Evolutionary conservation across 306 rosid species (phyloP).

Genomic region (Castanospermum australe): DNA sequence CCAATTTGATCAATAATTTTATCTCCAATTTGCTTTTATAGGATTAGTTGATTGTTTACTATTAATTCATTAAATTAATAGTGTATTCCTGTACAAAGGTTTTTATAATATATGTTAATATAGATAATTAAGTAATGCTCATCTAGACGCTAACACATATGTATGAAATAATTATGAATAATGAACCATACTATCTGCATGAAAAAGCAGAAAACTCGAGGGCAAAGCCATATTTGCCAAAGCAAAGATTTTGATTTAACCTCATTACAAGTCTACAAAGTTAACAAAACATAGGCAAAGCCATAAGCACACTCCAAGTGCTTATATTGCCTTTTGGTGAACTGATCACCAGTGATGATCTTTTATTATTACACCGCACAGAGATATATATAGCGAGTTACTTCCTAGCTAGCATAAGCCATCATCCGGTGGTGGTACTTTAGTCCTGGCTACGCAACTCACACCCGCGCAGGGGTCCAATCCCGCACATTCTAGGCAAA

Average conservation of each 20-base stretch:
- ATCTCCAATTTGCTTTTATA: too few relatives aligned
- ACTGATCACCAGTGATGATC: not conserved
- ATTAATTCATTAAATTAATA: too few relatives aligned
- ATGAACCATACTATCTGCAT: too few relatives aligned
- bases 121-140: too few relatives aligned
- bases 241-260: not conserved
- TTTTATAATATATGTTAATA: too few relatives aligned
- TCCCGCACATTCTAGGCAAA: not conserved
- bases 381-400: not conserved
- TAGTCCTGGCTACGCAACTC: not conserved
- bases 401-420: not conserved
- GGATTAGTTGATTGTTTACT: too few relatives aligned
- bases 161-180: too few relatives aligned
- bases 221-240: not conserved
- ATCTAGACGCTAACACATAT: too few relatives aligned
- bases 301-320: not conserved
- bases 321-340: not conserved
- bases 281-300: not conserved
- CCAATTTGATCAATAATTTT: too few relatives aligned
- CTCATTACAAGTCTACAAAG: not conserved
- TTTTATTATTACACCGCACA: not conserved
- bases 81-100: too few relatives aligned
- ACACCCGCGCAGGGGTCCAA: not conserved
- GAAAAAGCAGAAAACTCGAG: not conserved
- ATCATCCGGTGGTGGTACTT: too few relatives aligned